These are phyloP conservation scores for Sporormia fimetaria DNA, from an alignment of 495 filamentous ascomycete species.

Conservation along the genomic window DNA sequence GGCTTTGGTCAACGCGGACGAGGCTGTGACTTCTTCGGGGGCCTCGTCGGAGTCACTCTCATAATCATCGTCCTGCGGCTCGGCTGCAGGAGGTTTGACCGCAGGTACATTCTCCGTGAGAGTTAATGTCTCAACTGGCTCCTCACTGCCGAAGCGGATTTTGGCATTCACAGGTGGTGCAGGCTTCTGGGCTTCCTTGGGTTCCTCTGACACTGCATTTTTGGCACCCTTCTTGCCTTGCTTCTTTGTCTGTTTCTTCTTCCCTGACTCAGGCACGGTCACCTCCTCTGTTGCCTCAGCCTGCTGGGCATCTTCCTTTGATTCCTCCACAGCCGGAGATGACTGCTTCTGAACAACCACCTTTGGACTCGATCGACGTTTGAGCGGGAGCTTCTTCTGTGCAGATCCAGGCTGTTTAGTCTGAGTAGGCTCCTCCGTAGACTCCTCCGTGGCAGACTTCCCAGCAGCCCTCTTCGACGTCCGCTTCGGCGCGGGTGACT, in stretches of 20 bases:
- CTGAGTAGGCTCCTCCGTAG: too few species aligned
- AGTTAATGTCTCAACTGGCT: background rate
- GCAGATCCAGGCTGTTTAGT: too few species aligned
- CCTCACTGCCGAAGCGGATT: conserved; percentile 34
- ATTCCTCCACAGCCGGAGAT: too few species aligned
- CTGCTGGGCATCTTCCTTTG: too few species aligned
- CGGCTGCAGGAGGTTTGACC: background rate
- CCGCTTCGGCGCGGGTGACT: background rate
- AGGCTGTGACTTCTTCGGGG: conserved; percentile 37
- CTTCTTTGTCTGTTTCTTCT: conserved; percentile 7
- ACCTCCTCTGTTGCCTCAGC: too few species aligned
- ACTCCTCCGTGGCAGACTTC: too few species aligned
- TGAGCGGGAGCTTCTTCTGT: too few species aligned
- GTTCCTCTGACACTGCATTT: too few species aligned
- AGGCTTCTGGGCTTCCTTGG: background rate
- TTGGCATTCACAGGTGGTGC: conserved; percentile 4
- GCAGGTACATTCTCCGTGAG: too few species aligned
- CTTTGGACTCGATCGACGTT: too few species aligned
- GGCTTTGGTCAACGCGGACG: conserved; percentile 19
- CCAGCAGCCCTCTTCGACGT: background rate
- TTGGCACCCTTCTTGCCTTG: conserved; percentile 11
- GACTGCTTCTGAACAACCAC: too few species aligned
- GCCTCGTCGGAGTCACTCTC: conserved; percentile 40
- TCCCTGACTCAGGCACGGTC: background rate
- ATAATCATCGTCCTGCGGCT: conserved; percentile 4